Percentiles rank a stretch among this genome's conserved stretches.
These are phyloP conservation scores for Plantago elongata DNA, from an alignment of 257 asterid species.

Conservation along the genomic window DNA sequence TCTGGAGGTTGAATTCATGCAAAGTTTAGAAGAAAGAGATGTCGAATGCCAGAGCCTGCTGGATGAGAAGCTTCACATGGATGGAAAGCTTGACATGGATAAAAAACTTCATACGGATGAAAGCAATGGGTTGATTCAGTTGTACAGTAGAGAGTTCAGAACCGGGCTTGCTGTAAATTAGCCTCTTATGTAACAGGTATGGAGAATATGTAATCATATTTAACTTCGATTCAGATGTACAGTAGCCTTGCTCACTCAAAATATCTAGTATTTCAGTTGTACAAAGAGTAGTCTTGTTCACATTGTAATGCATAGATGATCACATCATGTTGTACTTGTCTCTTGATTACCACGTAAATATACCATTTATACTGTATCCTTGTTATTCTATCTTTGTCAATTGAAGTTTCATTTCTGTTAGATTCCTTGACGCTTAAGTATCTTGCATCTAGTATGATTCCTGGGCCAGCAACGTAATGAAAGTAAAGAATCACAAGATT, in stretches of 20 bases:
- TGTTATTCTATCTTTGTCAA: too few relatives aligned
- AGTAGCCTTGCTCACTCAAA: background rate
- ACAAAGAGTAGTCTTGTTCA: background rate
- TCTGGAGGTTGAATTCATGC: constrained; percentile 60
- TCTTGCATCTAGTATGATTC: too few relatives aligned
- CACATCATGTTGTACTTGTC: background rate
- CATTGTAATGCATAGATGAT: background rate
- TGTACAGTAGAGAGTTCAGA: constrained; percentile 26
- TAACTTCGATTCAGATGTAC: constrained; percentile 9
- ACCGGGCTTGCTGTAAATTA: constrained; percentile 22
- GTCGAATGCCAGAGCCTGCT: constrained; percentile 55
- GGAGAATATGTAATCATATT: background rate
- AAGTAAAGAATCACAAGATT: too few relatives aligned
- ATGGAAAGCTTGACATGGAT: constrained; percentile 14
- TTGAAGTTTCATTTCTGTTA: too few relatives aligned
- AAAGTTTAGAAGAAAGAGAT: constrained; percentile 64
- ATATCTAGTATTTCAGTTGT: background rate
- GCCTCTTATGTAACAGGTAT: constrained; percentile 16
- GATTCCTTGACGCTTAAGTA: too few relatives aligned
- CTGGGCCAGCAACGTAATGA: too few relatives aligned
- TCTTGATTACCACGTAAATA: background rate
- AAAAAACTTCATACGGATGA: constrained; percentile 17
- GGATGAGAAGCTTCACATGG: constrained; percentile 65
- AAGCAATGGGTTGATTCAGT: constrained; percentile 32
- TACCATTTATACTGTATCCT: background rate